Evolutionary conservation across 129 eudicot species (phyloP).

Genomic region (Pseudognaphalium luteoalbum): DNA sequence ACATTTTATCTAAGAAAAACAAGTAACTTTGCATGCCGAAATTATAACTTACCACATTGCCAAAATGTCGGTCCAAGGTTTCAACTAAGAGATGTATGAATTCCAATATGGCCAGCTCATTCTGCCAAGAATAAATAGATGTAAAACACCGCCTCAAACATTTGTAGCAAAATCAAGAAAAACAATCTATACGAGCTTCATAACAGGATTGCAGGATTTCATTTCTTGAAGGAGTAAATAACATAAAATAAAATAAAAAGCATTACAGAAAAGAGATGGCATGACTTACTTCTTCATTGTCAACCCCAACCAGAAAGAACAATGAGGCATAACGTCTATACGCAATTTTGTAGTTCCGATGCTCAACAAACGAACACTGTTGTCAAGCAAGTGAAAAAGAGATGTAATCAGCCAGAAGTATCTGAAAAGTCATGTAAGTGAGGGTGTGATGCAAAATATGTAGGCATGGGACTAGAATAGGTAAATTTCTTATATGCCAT

Average conservation of each 20-base stretch:
- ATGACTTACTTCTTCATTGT: slow-evolving; percentile 88
- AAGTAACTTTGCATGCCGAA: neutral
- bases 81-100: slow-evolving; percentile 81
- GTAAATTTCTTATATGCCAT: too few relatives aligned
- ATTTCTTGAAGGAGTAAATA: neutral
- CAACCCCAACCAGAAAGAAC: slow-evolving; percentile 97
- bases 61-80: slow-evolving; percentile 95
- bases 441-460: neutral
- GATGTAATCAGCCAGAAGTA: slow-evolving; percentile 11
- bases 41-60: slow-evolving; percentile 69
- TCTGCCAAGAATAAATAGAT: slow-evolving; percentile 29
- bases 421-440: neutral
- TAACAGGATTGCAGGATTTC: neutral
- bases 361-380: slow-evolving; percentile 99
- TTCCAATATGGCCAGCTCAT: slow-evolving; percentile 81
- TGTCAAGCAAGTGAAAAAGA: slow-evolving; percentile 19
- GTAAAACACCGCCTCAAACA: neutral
- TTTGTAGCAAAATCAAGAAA: neutral
- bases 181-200: neutral
- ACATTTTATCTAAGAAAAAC: neutral
- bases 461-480: neutral
- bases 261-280: neutral
- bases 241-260: too few relatives aligned
- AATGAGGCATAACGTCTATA: slow-evolving; percentile 94
- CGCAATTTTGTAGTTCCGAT: slow-evolving; percentile 92